phyloP scores from a whole-genome alignment of 164 flowering plant species.

The Vitis labrusca region DNA sequence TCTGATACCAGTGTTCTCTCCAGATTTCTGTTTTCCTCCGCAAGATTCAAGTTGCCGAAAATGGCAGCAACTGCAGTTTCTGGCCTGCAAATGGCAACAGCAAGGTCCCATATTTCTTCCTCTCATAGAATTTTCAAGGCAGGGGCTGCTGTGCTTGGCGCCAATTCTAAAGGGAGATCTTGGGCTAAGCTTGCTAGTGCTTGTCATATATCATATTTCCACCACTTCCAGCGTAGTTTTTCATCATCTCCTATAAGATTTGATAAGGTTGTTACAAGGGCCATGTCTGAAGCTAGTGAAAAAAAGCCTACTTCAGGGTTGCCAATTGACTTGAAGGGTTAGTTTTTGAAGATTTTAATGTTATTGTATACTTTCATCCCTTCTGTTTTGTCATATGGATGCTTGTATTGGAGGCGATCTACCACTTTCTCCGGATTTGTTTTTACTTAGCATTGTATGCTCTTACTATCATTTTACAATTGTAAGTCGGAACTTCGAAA shows the following conservation, averaged over 20 bases:
- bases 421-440: neutral
- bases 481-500: too few relatives aligned
- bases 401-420: neutral
- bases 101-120: slow-evolving; percentile 49
- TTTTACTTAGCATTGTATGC: neutral
- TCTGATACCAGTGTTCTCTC: neutral
- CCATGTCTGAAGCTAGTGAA: slow-evolving; percentile 61
- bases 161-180: slow-evolving; percentile 21
- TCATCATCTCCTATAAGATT: slow-evolving; percentile 28
- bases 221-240: slow-evolving; percentile 34
- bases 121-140: slow-evolving; percentile 30
- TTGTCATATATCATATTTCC: slow-evolving; percentile 36
- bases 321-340: slow-evolving; percentile 84
- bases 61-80: slow-evolving; percentile 66
- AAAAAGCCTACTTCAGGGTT: slow-evolving; percentile 51
- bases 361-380: neutral
- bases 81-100: slow-evolving; percentile 53
- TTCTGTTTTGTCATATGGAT: neutral
- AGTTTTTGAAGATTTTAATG: neutral
- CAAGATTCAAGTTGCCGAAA: slow-evolving; percentile 17
- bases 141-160: slow-evolving; percentile 26
- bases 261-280: slow-evolving; percentile 46
- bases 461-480: too few relatives aligned
- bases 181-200: slow-evolving; percentile 45
- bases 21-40: slow-evolving; percentile 18